Base-by-base conservation (phyloP, 345 rosid genomes). In the Dimocarpus longan region DNA sequence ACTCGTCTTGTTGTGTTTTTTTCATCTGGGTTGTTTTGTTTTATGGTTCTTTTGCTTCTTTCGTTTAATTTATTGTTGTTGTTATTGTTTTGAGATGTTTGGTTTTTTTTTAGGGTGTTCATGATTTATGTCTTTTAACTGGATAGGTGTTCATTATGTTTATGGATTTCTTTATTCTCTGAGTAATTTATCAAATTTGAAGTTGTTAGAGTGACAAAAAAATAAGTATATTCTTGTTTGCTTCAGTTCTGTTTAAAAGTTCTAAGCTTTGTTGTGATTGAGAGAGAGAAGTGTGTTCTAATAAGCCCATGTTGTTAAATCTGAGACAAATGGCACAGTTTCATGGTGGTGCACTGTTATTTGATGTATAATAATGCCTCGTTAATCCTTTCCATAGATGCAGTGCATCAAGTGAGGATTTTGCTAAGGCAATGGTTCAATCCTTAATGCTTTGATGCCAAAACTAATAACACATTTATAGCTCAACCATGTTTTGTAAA, bases 351-450 rank as follows among this genome's bases (percentile, higher is more conserved):
- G 24, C 40, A 8, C 37, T 52, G 10, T 73, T 57, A 39, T 19
- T 72, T 37, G n/a, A 57, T 19, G 37, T 57, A 32, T 73, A 2
- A 62, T 39, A 16, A 6, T 26, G 66, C 24, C 65, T 22, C 22
- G n/a, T 50, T 52, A 52, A 52, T 4, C 56, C 52, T 50, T 10
- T 2, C 28, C 10, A 28, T 48, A 50, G 60, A 48, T 10, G 60
- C 19, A 65, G 42, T 19, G 60, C 19, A 65, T 57, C 63, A 6
- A 73, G 40, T 65, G 78, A 21, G 32, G 78, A 65, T 65, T 75
- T 22, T 32, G 37, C n/a, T n/a, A 22, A 21, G 28, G 28, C 46
- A 75, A 37, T 66, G 12, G 24, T 44, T 52, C 22, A 15, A 32
- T 44, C 21, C 43, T 44, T 22, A 6, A 26, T 46, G 8, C 44